Conservation (phyloP, 2,329 filamentous ascomycete species). For the Diaporthe amygdali region DNA sequence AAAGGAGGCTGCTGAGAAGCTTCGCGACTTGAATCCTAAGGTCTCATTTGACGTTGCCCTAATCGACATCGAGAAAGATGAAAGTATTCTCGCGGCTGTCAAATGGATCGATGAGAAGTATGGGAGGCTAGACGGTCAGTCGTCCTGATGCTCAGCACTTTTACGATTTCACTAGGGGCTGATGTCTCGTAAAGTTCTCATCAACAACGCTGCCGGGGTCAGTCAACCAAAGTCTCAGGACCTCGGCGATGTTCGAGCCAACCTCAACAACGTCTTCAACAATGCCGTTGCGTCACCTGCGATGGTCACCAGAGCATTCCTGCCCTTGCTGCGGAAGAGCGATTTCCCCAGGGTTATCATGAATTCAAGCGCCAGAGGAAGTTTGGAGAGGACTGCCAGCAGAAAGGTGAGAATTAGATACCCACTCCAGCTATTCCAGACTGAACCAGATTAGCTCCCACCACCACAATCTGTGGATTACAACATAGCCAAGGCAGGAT, state of each 20-base stretch:
- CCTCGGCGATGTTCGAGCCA: conserved; percentile 15
- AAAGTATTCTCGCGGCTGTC: conserved; percentile 23
- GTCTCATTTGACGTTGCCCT: conserved; percentile 18
- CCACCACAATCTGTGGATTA: conserved; percentile 20
- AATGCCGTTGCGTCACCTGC: conserved; percentile 27
- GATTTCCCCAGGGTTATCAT: conserved; percentile 27
- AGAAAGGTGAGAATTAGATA: conserved; percentile 15
- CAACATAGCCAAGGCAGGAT: conserved; percentile 27
- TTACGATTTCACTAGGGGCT: background rate
- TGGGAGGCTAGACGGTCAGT: conserved; percentile 27
- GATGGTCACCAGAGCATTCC: conserved; percentile 26
- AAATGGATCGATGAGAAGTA: conserved; percentile 24
- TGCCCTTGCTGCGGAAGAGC: conserved; percentile 20
- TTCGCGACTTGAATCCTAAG: background rate
- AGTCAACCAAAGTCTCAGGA: background rate
- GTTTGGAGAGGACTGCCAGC: conserved; percentile 25
- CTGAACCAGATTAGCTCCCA: conserved; percentile 2
- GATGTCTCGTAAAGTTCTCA: background rate
- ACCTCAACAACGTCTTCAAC: conserved; percentile 25
- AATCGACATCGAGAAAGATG: conserved; percentile 28
- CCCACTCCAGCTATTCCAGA: background rate
- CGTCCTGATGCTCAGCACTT: background rate
- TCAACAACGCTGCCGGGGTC: conserved; percentile 24
- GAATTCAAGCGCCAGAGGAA: conserved; percentile 27
- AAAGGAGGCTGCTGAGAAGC: conserved; percentile 32